Evolutionary conservation across 1,284 basidiomycete species (phyloP).

Genomic region (Marasmius fiardii): DNA sequence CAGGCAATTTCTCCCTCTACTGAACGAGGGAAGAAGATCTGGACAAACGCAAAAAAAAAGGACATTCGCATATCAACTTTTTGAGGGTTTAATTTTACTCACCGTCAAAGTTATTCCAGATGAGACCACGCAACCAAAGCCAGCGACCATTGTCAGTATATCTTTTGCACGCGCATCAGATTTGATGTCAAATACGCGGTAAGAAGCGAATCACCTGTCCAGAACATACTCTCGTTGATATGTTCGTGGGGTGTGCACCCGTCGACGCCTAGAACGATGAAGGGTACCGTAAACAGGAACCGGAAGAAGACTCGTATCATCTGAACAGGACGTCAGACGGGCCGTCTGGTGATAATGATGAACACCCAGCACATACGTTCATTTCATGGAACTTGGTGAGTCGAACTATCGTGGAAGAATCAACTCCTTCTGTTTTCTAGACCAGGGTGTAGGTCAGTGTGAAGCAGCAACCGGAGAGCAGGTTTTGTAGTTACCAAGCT

Average conservation of each 20-base stretch:
- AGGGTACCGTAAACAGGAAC: slow-evolving; percentile 60
- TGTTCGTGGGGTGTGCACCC: slow-evolving; percentile 58
- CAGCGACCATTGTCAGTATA: slow-evolving; percentile 54
- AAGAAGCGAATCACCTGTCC: slow-evolving; percentile 32
- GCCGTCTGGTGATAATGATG: not conserved
- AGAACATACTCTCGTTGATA: slow-evolving; percentile 60
- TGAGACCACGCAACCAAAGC: slow-evolving; percentile 59
- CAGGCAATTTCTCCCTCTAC: slow-evolving; percentile 56
- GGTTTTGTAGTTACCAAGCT: slow-evolving; percentile 48
- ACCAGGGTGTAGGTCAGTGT: not conserved
- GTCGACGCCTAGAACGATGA: slow-evolving; percentile 64
- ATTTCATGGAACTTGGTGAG: slow-evolving; percentile 76
- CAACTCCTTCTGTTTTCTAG: slow-evolving; percentile 56
- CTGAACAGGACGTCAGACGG: slow-evolving; percentile 30
- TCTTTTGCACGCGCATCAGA: slow-evolving; percentile 33
- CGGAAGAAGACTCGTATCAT: slow-evolving; percentile 67
- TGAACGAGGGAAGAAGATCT: slow-evolving; percentile 80
- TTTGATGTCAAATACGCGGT: too few species aligned
- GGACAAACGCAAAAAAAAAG: not conserved
- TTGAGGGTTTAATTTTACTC: slow-evolving; percentile 22
- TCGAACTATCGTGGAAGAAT: slow-evolving; percentile 58
- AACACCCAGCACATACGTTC: slow-evolving; percentile 54
- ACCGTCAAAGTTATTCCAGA: slow-evolving; percentile 73
- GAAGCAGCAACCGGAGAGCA: slow-evolving; percentile 3
- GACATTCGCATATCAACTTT: not conserved